Conservation (phyloP, 768 basidiomycete species). For the Symmetrospora coprosmae region DNA sequence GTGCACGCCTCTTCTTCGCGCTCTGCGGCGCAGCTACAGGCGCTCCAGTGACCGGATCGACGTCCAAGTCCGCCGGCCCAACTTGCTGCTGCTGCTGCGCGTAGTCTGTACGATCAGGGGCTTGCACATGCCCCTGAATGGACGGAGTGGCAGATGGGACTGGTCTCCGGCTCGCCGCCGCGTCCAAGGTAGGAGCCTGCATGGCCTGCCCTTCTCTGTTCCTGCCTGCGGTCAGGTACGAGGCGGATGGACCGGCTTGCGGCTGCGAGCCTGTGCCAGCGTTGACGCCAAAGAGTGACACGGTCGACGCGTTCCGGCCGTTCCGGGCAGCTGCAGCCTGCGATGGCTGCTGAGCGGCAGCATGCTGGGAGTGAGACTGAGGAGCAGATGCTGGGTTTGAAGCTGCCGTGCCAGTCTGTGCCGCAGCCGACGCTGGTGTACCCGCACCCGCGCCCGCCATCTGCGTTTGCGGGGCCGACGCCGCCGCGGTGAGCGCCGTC, state of each 20-base stretch:
- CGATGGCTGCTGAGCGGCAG: neutral
- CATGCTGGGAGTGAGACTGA: neutral
- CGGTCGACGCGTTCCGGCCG: neutral
- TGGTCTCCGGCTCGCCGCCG: neutral
- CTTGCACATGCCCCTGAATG: no score
- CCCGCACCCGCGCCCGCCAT: neutral
- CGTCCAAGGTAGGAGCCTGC: slow-evolving; percentile 3
- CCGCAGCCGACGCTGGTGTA: neutral
- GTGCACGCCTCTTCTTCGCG: no score
- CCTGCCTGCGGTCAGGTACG: slow-evolving; percentile 3
- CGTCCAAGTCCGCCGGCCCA: no score
- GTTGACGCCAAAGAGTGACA: slow-evolving; percentile 19
- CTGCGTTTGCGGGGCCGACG: no score
- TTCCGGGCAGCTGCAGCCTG: neutral
- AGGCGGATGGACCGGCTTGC: neutral
- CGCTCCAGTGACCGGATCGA: no score
- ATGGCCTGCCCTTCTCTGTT: neutral
- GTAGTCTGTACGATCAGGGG: no score
- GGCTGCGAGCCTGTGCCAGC: neutral
- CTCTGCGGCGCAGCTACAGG: no score
- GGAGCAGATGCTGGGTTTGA: neutral
- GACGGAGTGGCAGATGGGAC: no score
- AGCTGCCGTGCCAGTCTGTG: neutral
- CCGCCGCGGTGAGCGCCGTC: neutral
- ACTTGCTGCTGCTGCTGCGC: no score